Base-by-base conservation (phyloP, 1,284 basidiomycete genomes). In the Gymnopus androsaceus region DNA sequence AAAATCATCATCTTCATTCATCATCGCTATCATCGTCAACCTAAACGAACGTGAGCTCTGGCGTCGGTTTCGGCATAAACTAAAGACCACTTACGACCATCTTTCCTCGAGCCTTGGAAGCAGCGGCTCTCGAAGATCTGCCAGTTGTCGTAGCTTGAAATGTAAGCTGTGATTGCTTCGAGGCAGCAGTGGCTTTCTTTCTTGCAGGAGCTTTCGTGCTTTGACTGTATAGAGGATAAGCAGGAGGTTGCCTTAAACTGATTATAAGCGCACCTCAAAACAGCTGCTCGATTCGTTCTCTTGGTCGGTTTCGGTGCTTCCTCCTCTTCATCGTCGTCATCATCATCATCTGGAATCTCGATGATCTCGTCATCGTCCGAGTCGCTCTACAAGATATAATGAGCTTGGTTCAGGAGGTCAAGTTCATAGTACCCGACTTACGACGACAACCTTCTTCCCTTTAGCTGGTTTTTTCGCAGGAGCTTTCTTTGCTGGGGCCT, bases 221-320 rank as follows among this genome's bases (percentile, higher is more conserved):
- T 72, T 64, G 77, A 63, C 73, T 79, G 41, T 44, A n/a, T 27
- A 51, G 52, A 34, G 53, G 47, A 47, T 27, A 37, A n/a, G 38
- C 12, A 27, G 21, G 11, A 15, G 25, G 28, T 11, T 36, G 50
- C 12, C 9, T 41, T 36, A 59, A 50, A 63, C 69, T 60, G 21
- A 51, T 50, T 50, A 47, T 33, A 46, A 52, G 66, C 71, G 56
- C 65, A 87, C 84, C 81, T 87, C 36, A 86, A 66, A 9, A 87
- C 78, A 11, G 86, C 81, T 19, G 85, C 82, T 54, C 88, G 77
- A 64, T 81, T 87, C n/a, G 84, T 84, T 59, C 77, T 77, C 64
- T 87, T 87, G 25, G 72, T 62, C 3, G 79, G 69, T 42, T 77
- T 78, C 3, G 74, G 70, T 1, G 64, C 55, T 23, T 62, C 72